phyloP scores from a whole-genome alignment of 768 basidiomycete genomes.

The Boletus subparvulus region DNA sequence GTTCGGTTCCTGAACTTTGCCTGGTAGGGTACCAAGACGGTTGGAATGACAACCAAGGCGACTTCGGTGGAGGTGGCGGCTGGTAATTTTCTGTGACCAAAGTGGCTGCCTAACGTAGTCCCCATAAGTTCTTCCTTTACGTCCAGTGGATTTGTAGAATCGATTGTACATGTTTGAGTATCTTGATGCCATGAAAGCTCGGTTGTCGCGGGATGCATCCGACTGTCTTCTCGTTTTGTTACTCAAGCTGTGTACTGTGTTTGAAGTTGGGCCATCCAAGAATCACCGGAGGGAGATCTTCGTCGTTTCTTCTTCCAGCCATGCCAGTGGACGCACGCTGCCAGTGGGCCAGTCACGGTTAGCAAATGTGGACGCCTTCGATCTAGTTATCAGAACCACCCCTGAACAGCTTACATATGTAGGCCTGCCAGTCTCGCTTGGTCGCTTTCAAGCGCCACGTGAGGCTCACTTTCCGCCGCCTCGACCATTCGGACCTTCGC shows the following conservation, averaged over 20 bases:
- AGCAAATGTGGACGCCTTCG: no score
- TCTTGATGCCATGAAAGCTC: background rate
- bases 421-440: background rate
- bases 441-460: background rate
- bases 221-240: background rate
- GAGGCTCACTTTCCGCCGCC: background rate
- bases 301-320: no score
- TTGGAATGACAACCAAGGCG: constrained; percentile 6
- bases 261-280: no score
- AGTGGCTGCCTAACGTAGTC: background rate
- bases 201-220: background rate
- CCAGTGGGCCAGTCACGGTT: no score
- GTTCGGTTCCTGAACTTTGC: constrained; percentile 8
- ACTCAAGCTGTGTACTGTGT: no score
- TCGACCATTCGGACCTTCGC: background rate
- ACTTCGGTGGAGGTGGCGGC: background rate
- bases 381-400: no score
- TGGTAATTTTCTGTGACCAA: constrained; percentile 7
- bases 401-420: background rate
- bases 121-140: background rate
- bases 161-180: constrained; percentile 2
- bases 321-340: no score
- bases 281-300: no score
- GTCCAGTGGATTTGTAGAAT: constrained; percentile 18
- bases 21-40: constrained; percentile 34